Conservation (phyloP, 768 basidiomycete species). For the Leccinum uliginosum region DNA sequence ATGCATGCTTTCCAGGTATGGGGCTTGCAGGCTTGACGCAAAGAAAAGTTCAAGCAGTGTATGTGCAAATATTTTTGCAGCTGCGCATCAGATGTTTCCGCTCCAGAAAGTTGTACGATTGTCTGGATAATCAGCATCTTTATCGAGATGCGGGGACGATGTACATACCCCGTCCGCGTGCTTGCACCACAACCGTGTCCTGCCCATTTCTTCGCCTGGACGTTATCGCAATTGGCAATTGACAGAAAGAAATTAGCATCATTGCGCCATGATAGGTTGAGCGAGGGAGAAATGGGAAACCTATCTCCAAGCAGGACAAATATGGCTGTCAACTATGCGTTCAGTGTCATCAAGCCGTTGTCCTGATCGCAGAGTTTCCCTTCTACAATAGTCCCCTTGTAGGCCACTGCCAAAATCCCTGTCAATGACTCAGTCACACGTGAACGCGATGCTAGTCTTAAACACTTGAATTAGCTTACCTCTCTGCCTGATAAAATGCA, state of each 20-base stretch:
- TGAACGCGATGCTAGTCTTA: not conserved
- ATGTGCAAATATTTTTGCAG: not conserved
- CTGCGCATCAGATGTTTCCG: not conserved
- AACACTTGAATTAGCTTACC: not conserved
- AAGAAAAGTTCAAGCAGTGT: no score
- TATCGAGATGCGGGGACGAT: constrained; percentile 1
- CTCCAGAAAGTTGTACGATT: no score
- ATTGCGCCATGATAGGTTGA: not conserved
- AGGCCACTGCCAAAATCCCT: constrained; percentile 11
- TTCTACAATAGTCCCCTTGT: constrained; percentile 1
- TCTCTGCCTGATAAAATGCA: not conserved
- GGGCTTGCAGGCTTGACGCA: no score
- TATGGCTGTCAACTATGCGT: not conserved
- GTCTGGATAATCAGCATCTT: not conserved
- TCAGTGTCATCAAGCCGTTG: not conserved
- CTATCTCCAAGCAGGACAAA: not conserved
- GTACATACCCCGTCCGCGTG: no score
- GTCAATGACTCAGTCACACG: not conserved
- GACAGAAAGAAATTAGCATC: not conserved
- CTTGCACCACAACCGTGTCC: not conserved
- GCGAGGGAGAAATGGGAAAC: not conserved
- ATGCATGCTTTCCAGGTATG: no score
- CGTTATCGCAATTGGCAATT: not conserved
- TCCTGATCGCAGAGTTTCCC: not conserved
- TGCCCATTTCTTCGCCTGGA: not conserved